Percentiles rank a stretch among this genome's conserved stretches.
Evolutionary conservation across 2,329 filamentous ascomycete species (phyloP).

Genomic region (Epichloe gansuensis): DNA sequence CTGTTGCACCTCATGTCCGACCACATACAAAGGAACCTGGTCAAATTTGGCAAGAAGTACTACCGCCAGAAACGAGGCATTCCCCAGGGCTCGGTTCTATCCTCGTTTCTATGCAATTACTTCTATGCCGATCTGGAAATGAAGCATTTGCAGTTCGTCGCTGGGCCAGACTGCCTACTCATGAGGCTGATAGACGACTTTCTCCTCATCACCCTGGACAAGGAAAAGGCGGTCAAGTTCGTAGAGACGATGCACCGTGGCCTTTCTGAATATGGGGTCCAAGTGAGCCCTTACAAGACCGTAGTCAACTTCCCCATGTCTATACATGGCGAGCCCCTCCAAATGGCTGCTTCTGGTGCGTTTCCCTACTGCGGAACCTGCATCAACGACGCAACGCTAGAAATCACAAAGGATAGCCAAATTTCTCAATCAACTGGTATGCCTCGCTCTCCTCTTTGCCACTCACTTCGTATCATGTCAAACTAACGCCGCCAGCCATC

Average conservation of each 20-base stretch:
- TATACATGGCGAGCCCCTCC: conserved; percentile 40
- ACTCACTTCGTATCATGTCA: neutral
- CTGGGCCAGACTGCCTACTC: conserved; percentile 45
- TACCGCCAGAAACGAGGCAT: conserved; percentile 84
- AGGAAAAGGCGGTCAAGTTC: conserved; percentile 55
- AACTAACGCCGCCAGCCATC: conserved; percentile 22
- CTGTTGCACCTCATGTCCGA: conserved; percentile 60
- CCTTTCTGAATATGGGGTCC: conserved; percentile 65
- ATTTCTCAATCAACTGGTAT: conserved; percentile 12
- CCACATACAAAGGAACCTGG: conserved; percentile 73
- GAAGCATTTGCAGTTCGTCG: conserved; percentile 54
- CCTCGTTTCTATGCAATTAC: conserved; percentile 80
- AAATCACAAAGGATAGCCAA: conserved; percentile 59
- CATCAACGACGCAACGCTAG: conserved; percentile 63
- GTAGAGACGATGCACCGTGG: conserved; percentile 70
- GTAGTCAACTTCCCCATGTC: conserved; percentile 67
- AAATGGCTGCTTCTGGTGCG: conserved; percentile 23
- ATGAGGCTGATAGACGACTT: conserved; percentile 88
- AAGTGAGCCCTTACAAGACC: conserved; percentile 65
- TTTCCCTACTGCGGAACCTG: conserved; percentile 85
- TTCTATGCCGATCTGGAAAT: conserved; percentile 85
- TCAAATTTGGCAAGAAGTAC: conserved; percentile 78
- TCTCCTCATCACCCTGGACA: conserved; percentile 66
- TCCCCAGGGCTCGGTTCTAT: conserved; percentile 83
- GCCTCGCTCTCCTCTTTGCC: neutral